Conservation (phyloP, 371 early-diverging fungal genomes). For the Blakeslea trispora region DNA sequence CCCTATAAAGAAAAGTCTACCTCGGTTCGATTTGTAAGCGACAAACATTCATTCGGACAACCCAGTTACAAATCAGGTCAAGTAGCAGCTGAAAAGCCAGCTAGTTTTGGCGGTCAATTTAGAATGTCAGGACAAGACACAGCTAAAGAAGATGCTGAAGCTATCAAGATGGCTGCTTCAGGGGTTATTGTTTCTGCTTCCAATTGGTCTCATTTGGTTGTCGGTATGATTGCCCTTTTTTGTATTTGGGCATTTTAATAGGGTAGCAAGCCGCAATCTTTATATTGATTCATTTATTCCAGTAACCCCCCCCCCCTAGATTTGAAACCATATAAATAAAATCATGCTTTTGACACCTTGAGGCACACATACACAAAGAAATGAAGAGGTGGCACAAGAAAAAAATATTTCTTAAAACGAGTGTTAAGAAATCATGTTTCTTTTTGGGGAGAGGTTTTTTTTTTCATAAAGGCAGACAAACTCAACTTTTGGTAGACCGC, state of each 20-base stretch:
- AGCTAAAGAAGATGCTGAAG: constrained; percentile 13
- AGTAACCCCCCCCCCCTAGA: too few species aligned
- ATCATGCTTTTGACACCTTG: too few species aligned
- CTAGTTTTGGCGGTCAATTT: constrained; percentile 1
- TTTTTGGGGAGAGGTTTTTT: too few species aligned
- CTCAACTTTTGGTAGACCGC: too few species aligned
- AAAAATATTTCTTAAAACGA: too few species aligned
- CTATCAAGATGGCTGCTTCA: constrained; percentile 4
- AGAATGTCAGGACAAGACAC: neutral
- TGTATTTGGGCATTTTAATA: constrained; percentile 15
- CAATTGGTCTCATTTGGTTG: constrained; percentile 11
- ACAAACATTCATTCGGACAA: constrained; percentile 52
- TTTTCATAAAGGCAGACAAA: too few species aligned
- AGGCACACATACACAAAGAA: too few species aligned
- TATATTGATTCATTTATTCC: too few species aligned
- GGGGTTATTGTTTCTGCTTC: neutral
- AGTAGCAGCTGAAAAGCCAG: constrained; percentile 26
- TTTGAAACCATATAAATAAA: too few species aligned
- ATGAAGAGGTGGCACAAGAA: too few species aligned
- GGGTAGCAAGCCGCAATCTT: too few species aligned
- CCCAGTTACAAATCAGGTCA: constrained; percentile 53
- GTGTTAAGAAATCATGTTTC: too few species aligned
- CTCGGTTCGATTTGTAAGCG: constrained; percentile 40
- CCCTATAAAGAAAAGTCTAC: constrained; percentile 51
- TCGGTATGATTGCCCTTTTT: constrained; percentile 8